These are phyloP conservation scores for Dactylonectria estremocensis DNA, from an alignment of 2,329 filamentous ascomycete genomes.

Conservation along the genomic window DNA sequence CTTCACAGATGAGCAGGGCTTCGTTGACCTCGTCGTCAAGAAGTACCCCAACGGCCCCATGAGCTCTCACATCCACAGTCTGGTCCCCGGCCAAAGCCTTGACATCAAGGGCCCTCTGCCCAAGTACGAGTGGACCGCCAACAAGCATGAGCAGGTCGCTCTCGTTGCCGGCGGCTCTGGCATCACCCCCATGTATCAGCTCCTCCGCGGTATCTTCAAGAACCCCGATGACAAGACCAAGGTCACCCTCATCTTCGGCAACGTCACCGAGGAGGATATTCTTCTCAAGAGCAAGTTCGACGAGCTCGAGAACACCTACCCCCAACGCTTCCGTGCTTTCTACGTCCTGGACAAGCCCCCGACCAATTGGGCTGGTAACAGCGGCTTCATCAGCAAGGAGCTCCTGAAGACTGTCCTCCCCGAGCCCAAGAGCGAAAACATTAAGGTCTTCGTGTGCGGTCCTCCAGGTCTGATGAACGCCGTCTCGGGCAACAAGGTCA, in stretches of 20 bases:
- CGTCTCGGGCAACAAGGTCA: slow-evolving; percentile 90
- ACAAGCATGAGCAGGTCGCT: slow-evolving; percentile 93
- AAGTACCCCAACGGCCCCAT: slow-evolving; percentile 92
- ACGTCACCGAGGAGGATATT: slow-evolving; percentile 91
- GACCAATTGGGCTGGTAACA: slow-evolving; percentile 83
- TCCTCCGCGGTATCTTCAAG: slow-evolving; percentile 91
- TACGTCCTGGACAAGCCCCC: slow-evolving; percentile 90
- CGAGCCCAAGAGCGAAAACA: slow-evolving; percentile 90
- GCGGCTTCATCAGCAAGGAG: slow-evolving; percentile 90
- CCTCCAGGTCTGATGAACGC: slow-evolving; percentile 95
- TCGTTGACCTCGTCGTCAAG: slow-evolving; percentile 92
- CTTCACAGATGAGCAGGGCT: slow-evolving; percentile 78
- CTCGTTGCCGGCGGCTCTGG: slow-evolving; percentile 95
- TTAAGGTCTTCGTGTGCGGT: slow-evolving; percentile 97
- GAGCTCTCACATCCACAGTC: slow-evolving; percentile 88
- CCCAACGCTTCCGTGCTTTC: slow-evolving; percentile 94
- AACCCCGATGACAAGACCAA: slow-evolving; percentile 98
- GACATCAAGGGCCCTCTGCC: slow-evolving; percentile 96
- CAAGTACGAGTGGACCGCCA: slow-evolving; percentile 90
- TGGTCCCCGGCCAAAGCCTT: slow-evolving; percentile 86
- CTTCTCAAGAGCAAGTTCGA: slow-evolving; percentile 89
- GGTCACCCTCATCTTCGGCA: slow-evolving; percentile 95
- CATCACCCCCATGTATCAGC: slow-evolving; percentile 98
- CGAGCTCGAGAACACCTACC: slow-evolving; percentile 93
- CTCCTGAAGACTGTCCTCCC: slow-evolving; percentile 95